Evolutionary conservation across 2,329 filamentous ascomycete genomes (phyloP), one percentile per base, ranked within the genome.

Genomic region (Geosmithia flava): DNA sequence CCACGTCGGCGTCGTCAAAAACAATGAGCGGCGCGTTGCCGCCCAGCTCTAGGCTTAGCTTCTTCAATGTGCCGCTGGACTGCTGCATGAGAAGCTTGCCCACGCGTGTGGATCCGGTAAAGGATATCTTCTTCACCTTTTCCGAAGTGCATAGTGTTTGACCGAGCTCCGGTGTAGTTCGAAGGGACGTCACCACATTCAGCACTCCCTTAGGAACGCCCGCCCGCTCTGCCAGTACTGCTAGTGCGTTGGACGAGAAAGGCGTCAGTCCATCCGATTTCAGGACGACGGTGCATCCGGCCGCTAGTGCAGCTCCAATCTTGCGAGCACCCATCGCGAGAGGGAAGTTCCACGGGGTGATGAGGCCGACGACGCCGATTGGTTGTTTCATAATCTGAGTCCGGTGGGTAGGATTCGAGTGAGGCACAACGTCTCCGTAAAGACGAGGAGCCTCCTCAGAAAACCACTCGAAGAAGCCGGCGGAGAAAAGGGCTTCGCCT

Each of bases 251-350:
- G 3, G 78, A 75, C 39, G 80, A 83, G 58, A 83, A 80, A 0
- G 83, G 83, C 0, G 83, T 85, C 63, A 86, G 81, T 17, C 75
- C 73, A 0, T 83, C 80, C n/a, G 81, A 79, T 63, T 87, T 87
- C 47, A 76, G 75, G 3, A 87, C 81, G 11, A 85, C 76, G 2
- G 82, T 83, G 62, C 82, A 86, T 44, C 83, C 83, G 19, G 82
- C 82, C 13, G 83, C 83, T 27, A 87, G 67, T 1, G 75, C 76
- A 1, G 77, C 61, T 0, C 58, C 68, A 16, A 65, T 57, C 49
- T 71, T 70, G 27, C 68, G 56, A 4, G 49, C 42, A 16, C 44
- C 43, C 73, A 76, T 75, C 16, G 69, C 70, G 17, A 66, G 62
- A 13, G 72, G 71, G 54, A 82, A 83, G 62, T 83, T 81, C 78